Evolutionary conservation across 305 asterid genomes (phyloP).

Genomic region (Fraxinus latifolia): DNA sequence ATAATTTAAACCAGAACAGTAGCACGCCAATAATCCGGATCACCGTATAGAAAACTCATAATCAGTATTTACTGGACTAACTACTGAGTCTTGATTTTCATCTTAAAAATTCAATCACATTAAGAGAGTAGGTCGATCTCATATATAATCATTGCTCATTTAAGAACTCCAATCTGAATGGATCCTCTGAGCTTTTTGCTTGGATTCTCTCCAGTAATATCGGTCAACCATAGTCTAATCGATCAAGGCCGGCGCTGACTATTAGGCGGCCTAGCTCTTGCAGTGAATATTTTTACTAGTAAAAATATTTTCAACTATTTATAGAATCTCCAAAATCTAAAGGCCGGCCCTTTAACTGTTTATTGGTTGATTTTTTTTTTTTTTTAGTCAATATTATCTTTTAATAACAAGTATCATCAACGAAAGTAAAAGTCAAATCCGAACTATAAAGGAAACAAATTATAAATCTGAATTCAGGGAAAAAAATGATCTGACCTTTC

Average conservation of each 20-base stretch:
- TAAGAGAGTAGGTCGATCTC: not conserved
- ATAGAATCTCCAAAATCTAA: not conserved
- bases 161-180: not conserved
- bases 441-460: not conserved
- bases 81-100: not conserved
- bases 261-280: not conserved
- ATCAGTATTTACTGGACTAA: not conserved
- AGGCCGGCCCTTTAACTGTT: not conserved
- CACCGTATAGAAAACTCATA: not conserved
- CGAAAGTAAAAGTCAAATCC: not conserved
- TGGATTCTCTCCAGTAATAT: not conserved
- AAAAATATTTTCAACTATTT: not conserved
- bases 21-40: not conserved
- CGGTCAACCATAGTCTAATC: not conserved
- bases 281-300: not conserved
- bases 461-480: not conserved
- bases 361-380: not conserved
- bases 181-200: not conserved
- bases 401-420: not conserved
- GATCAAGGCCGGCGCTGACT: not conserved
- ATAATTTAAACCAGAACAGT: not conserved
- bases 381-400: not conserved
- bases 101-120: not conserved
- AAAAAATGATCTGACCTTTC: constrained; percentile 21
- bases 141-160: not conserved